Evolutionary conservation across 352 stramenopile genomes (phyloP).

Genomic region (Nannochloropsis limnetica): DNA sequence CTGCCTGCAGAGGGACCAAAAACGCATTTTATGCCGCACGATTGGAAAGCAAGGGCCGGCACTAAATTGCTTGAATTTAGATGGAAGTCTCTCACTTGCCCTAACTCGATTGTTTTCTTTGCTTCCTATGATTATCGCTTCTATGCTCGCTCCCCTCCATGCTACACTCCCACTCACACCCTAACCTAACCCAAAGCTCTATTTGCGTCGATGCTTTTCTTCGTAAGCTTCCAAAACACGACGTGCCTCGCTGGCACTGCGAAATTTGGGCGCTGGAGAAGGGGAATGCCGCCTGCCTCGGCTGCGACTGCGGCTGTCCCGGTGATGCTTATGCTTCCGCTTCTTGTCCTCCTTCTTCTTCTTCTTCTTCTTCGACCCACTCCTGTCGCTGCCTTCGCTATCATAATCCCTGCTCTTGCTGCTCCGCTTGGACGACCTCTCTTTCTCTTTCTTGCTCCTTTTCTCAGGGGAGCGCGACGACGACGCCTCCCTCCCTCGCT

Average conservation of each 20-base stretch:
- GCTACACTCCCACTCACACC: background rate
- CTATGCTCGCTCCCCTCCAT: no score
- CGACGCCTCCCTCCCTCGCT: background rate
- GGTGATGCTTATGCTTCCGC: conserved; percentile 15
- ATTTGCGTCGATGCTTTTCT: background rate
- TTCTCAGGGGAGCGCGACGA: background rate
- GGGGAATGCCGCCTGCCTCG: background rate
- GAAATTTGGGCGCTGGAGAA: conserved; percentile 16
- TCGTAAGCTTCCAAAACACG: background rate
- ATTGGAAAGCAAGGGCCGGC: no score
- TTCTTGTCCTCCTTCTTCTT: background rate
- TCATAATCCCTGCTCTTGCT: conserved; percentile 1
- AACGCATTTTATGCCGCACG: no score
- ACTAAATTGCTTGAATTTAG: no score
- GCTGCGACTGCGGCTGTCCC: conserved; percentile 1
- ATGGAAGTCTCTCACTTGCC: no score
- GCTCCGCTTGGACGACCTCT: background rate
- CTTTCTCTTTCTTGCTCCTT: background rate
- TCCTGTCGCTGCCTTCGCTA: background rate
- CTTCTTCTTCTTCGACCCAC: background rate
- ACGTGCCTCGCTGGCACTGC: background rate
- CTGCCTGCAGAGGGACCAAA: no score
- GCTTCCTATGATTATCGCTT: no score
- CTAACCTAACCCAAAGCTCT: background rate
- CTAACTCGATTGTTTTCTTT: no score